Percentiles rank a stretch among this genome's conserved stretches.
phyloP scores from a whole-genome alignment of 306 rosid genomes.

The Carpinus fangiana region DNA sequence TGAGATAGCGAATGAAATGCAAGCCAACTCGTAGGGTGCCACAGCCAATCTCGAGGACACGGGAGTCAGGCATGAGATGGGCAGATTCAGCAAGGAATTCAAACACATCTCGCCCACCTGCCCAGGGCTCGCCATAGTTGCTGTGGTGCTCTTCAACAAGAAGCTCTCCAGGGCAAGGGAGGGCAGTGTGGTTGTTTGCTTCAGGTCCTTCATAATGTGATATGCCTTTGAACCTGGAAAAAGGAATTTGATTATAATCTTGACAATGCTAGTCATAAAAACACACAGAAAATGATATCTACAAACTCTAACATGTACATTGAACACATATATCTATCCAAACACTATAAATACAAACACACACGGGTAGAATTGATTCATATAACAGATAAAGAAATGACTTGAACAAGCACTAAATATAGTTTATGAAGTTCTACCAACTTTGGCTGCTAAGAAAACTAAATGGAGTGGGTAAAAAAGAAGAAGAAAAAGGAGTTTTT shows the following conservation, averaged over 20 bases:
- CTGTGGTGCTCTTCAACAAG: slow-evolving; percentile 93
- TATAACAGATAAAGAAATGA: background rate
- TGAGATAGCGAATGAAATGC: slow-evolving; percentile 80
- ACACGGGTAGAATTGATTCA: background rate
- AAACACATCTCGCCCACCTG: slow-evolving; percentile 88
- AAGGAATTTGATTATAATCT: background rate
- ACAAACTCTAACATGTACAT: background rate
- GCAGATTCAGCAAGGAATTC: slow-evolving; percentile 74
- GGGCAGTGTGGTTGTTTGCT: slow-evolving; percentile 62
- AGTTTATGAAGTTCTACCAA: no score
- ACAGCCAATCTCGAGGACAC: slow-evolving; percentile 85
- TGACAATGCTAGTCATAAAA: background rate
- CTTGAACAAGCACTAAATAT: background rate
- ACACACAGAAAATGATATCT: background rate
- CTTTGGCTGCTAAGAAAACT: background rate
- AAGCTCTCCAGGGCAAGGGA: slow-evolving; percentile 89
- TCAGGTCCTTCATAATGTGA: slow-evolving; percentile 76
- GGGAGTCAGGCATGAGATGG: slow-evolving; percentile 55
- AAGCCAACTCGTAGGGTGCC: slow-evolving; percentile 92
- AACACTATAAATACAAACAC: background rate
- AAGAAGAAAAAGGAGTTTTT: background rate
- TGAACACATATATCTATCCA: background rate
- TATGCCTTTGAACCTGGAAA: slow-evolving; percentile 74
- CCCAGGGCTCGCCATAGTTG: slow-evolving; percentile 98
- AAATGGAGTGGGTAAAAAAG: background rate